Conservation (phyloP, 2,329 filamentous ascomycete species). For the Leptographium procerum region DNA sequence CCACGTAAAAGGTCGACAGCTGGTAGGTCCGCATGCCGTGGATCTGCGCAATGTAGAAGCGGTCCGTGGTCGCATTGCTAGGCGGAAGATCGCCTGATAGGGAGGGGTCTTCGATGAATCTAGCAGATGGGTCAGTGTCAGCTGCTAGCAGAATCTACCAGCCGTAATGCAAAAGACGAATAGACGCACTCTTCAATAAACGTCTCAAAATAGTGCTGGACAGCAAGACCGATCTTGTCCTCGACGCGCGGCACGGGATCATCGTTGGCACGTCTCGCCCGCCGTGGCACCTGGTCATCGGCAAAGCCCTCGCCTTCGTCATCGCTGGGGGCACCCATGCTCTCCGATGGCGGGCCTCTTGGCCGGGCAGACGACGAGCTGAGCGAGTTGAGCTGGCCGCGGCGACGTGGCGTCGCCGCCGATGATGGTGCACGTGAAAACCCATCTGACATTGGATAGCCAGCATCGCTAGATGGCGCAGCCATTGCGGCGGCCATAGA, state of each 20-base stretch:
- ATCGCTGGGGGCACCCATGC: constrained; percentile 44
- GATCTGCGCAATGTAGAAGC: constrained; percentile 78
- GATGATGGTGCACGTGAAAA: constrained; percentile 24
- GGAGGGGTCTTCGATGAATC: constrained; percentile 58
- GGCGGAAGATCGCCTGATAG: constrained; percentile 53
- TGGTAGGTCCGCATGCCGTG: constrained; percentile 62
- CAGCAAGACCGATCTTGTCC: constrained; percentile 62
- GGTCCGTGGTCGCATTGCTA: constrained; percentile 58
- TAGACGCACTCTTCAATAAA: constrained; percentile 71
- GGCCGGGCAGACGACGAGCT: constrained; percentile 43
- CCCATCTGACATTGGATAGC: constrained; percentile 46
- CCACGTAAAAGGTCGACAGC: constrained; percentile 78
- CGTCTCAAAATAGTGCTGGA: constrained; percentile 66
- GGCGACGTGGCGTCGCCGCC: constrained; percentile 28
- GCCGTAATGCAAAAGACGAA: not conserved
- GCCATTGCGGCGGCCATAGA: constrained; percentile 26
- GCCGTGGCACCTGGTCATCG: constrained; percentile 50
- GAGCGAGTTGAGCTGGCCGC: constrained; percentile 27
- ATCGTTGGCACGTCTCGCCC: constrained; percentile 34
- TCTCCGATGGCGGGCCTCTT: constrained; percentile 51
- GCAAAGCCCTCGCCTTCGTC: constrained; percentile 51
- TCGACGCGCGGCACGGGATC: constrained; percentile 57
- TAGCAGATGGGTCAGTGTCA: constrained; percentile 16
- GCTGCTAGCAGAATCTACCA: no score
- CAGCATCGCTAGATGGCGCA: constrained; percentile 40